A percentile compares a stretch with the other conserved stretches of the same genome.
Evolutionary conservation across 352 stramenopile species (phyloP).

Genomic region (Pythium brassicae): DNA sequence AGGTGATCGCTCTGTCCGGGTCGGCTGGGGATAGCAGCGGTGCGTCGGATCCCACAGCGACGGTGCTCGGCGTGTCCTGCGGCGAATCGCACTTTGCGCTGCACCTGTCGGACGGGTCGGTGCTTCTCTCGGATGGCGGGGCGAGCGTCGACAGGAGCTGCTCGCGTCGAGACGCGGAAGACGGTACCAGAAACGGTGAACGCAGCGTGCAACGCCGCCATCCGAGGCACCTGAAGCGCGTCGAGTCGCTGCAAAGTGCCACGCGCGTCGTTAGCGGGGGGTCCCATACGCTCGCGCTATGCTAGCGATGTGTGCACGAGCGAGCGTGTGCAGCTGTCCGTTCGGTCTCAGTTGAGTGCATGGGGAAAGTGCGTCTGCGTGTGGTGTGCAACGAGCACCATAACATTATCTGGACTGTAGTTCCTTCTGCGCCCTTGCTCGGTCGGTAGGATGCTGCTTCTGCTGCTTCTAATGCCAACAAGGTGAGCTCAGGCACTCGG

Average conservation of each 20-base stretch:
- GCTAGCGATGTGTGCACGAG: not conserved
- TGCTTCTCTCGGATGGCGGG: constrained; percentile 22
- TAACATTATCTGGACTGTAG: too few species aligned
- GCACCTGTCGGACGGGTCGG: constrained; percentile 19
- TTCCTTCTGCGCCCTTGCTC: too few species aligned
- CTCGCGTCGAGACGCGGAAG: constrained; percentile 11
- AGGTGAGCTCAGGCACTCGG: too few species aligned
- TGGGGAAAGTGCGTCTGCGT: too few species aligned
- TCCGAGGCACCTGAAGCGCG: constrained; percentile 1
- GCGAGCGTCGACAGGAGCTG: constrained; percentile 2
- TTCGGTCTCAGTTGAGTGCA: too few species aligned
- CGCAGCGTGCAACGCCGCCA: constrained; percentile 14
- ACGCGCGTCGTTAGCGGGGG: constrained; percentile 28
- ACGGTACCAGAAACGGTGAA: constrained; percentile 11
- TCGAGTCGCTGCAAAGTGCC: not conserved
- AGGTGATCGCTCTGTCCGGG: constrained; percentile 17
- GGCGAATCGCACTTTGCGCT: constrained; percentile 42
- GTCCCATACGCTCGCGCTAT: constrained; percentile 33
- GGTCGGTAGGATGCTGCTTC: too few species aligned
- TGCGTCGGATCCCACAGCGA: constrained; percentile 12
- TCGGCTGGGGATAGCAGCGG: constrained; percentile 12
- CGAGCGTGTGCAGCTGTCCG: too few species aligned
- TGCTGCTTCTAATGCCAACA: too few species aligned
- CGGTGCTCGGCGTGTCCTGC: constrained; percentile 27
- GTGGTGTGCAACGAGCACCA: too few species aligned